Percentiles rank a stretch among this genome's conserved stretches.
Evolutionary conservation across 768 basidiomycete species (phyloP).

Genomic region (Psilocybe azurescens): DNA sequence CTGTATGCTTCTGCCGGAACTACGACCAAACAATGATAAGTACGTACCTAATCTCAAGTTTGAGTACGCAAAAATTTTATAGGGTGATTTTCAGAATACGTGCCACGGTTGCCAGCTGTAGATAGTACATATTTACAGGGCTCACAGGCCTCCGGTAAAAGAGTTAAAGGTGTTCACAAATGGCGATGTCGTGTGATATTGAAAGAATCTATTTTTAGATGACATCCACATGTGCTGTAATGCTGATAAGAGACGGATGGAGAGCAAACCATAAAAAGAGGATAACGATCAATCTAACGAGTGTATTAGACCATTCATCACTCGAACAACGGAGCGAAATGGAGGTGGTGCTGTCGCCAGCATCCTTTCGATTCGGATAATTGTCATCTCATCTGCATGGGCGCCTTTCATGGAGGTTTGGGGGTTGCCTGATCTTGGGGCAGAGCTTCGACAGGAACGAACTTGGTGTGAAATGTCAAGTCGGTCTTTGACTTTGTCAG

Average conservation of each 20-base stretch:
- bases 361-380: not conserved
- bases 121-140: not conserved
- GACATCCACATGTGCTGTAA: not conserved
- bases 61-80: not conserved
- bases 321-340: not conserved
- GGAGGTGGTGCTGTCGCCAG: not conserved
- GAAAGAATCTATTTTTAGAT: conserved; percentile 6
- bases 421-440: not conserved
- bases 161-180: not conserved
- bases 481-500: not conserved
- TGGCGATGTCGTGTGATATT: not conserved
- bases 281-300: not conserved
- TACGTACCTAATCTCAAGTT: not conserved
- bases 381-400: not conserved
- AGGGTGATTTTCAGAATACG: not conserved
- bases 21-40: not conserved
- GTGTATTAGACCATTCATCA: not conserved
- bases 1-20: not conserved
- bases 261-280: not conserved
- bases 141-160: not conserved
- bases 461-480: not conserved
- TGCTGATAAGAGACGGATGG: not conserved
- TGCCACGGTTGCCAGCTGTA: not conserved
- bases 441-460: not conserved
- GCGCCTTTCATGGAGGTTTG: not conserved